Evolutionary conservation across 1,139 yeast genomes (phyloP), one percentile per base, ranked within the genome.

Genomic region (Taphrina communis): DNA sequence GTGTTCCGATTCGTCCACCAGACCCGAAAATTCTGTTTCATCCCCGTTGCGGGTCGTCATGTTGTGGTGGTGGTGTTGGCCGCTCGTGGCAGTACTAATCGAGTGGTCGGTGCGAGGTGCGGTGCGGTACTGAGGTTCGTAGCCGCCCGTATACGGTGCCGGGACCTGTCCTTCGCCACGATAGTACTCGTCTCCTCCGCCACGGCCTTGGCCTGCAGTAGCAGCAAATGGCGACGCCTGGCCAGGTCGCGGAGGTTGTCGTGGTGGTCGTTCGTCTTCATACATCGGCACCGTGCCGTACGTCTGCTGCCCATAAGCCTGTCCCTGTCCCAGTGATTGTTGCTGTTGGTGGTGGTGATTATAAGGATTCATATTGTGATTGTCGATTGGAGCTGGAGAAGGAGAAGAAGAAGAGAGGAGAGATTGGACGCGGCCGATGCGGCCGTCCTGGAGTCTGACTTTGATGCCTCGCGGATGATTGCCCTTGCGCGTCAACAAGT

Each of bases 401-500:
- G 11, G 1, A 31, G 14, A 11, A n/a, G 11, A 8, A 46, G 11
- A 12, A 31, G 14, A 42, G 21, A 38, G n/a, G 36, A 62, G 52
- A 11, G 57, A 55, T 25, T 65, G 68, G 11, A 65, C 68, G 9
- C 68, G 63, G 9, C 68, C 68, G 44, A 65, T 31, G 7, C 63
- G 21, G 2, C 68, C 68, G 55, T 65, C 68, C 19, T 38, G 36
- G 11, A 65, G 31, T 35, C 68, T 48, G 14, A 65, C 68, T 21
- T 65, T 65, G 35, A 65, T 44, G 17, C 68, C 68, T 17, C 68
- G 50, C 9, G 56, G 68, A 31, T 65, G 68, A 14, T 65, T 52
- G 9, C 63, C 68, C 31, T 25, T 25, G 6, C 68, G 48, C 21
- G 68, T 65, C 41, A 65, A 44, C 11, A 65, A 9, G 21, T 65